A percentile compares a stretch with the other conserved stretches of the same genome.
Conservation (phyloP, 2,329 filamentous ascomycete genomes). For the Aureobasidium subglaciale region DNA sequence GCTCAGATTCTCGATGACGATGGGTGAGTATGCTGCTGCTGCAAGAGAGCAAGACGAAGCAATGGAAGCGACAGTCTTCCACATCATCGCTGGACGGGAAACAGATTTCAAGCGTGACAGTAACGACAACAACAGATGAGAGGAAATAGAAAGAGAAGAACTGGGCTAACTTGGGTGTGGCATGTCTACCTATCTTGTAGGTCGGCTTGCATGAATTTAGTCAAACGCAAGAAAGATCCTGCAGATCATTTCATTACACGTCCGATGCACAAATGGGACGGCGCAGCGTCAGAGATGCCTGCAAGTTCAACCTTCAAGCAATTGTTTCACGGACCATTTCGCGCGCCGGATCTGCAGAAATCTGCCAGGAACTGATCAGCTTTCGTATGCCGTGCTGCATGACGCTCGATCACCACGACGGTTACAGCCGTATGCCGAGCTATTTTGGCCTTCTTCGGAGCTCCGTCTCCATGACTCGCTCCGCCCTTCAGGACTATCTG, state of each 20-base stretch:
- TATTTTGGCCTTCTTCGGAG: neutral
- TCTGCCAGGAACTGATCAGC: slow-evolving; percentile 6
- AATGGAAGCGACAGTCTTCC: neutral
- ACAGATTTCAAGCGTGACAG: neutral
- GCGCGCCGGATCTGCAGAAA: slow-evolving; percentile 2
- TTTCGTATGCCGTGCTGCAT: slow-evolving; percentile 6
- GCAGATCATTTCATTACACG: slow-evolving; percentile 3
- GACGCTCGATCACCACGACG: neutral
- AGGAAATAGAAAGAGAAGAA: neutral
- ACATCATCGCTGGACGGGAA: neutral
- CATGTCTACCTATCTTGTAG: neutral
- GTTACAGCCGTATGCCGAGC: neutral
- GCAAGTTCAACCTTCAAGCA: neutral
- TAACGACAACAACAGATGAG: neutral
- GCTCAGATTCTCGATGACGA: slow-evolving; percentile 17
- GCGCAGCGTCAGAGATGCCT: slow-evolving; percentile 1
- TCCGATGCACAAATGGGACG: neutral
- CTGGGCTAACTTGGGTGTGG: neutral
- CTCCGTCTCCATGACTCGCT: too few relatives aligned
- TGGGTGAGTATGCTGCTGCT: neutral
- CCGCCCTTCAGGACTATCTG: too few relatives aligned
- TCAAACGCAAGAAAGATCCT: slow-evolving; percentile 2
- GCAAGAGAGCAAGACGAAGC: neutral
- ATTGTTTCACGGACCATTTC: slow-evolving; percentile 1
- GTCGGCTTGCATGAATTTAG: neutral